Base-by-base conservation (phyloP, 202 grass and related monocot genomes). In the Panicum virgatum region DNA sequence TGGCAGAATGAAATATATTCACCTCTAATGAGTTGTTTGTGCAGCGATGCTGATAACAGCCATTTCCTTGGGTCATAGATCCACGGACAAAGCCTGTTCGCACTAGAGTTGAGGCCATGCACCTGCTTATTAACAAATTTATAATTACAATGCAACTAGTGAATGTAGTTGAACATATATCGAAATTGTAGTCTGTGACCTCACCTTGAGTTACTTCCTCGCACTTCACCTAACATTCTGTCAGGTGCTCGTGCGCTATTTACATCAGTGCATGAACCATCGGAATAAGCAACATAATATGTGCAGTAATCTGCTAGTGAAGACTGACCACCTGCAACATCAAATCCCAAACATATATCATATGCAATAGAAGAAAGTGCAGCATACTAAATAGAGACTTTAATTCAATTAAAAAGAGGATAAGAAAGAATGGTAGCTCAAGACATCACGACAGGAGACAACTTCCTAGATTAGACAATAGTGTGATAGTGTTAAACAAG, bases 301-400 rank as follows among this genome's bases (percentile, higher is more conserved):
- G 96, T 99, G 79, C 96, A 99, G 81, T 99, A 99, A 85, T 99
- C 96, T 73, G 96, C 96, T 92, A 99, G 89, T 66, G 96, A 99
- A 63, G 96, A 98, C 83, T 98, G 96, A 5, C 96, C 96, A 66
- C 96, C 96, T 98, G 83, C 59, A 83, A 68, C 50, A 78, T 62
- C 19, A 67, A 83, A 83, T 86, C n/a, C 14, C 0, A 7, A 68
- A 54, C 3, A 69, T 73, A n/a, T 62, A n/a, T 75, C 18, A 86
- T 27, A 82, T 75, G 42, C 44, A 36, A 60, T 51, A 77, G 3
- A 59, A 11, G 82, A 48, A 74, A 72, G 20, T 40, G 34, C 57
- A 69, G 38, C 5, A 74, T 79, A 50, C 45, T 50, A 64, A 57
- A 57, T 69, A 72, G 34, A 86, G 25, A 79, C 64, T 36, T 25